These are phyloP conservation scores for Camellia lanceoleosa DNA, from an alignment of 148 eudicot species.

Conservation along the genomic window DNA sequence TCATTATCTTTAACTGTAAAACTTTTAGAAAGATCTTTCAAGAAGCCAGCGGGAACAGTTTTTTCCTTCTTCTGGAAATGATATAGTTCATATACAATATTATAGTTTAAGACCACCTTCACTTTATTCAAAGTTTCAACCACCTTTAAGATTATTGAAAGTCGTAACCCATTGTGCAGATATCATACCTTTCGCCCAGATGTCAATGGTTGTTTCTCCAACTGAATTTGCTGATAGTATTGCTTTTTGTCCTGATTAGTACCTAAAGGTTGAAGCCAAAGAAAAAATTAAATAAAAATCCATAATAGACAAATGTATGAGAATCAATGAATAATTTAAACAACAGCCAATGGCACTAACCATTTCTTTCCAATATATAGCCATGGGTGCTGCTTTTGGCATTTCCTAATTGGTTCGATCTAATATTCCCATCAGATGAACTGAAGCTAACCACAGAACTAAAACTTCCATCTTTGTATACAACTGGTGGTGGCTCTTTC, in stretches of 20 bases:
- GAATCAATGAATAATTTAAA: background rate
- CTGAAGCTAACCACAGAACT: constrained; percentile 31
- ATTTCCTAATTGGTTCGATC: constrained; percentile 25
- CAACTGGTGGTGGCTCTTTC: constrained; percentile 61
- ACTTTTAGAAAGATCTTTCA: background rate
- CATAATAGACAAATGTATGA: constrained; percentile 11
- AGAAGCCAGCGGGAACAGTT: background rate
- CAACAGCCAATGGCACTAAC: constrained; percentile 34
- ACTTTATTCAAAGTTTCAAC: background rate
- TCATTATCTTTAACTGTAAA: too few species aligned
- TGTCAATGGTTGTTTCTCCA: constrained; percentile 23
- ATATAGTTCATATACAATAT: background rate
- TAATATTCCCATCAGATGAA: constrained; percentile 27
- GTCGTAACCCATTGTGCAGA: background rate
- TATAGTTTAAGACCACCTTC: background rate
- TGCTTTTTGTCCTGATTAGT: constrained; percentile 17
- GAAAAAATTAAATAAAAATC: background rate
- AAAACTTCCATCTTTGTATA: constrained; percentile 59
- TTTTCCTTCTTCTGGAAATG: background rate
- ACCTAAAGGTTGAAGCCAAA: constrained; percentile 29
- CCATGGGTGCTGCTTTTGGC: constrained; percentile 10
- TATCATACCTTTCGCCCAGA: constrained; percentile 40
- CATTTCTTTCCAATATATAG: constrained; percentile 31
- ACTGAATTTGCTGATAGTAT: constrained; percentile 27
- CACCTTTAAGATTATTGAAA: background rate